Percentiles rank a stretch among this genome's conserved stretches.
These are phyloP conservation scores for Ustilago loliicola DNA, from an alignment of 1,284 basidiomycete species.

Conservation along the genomic window DNA sequence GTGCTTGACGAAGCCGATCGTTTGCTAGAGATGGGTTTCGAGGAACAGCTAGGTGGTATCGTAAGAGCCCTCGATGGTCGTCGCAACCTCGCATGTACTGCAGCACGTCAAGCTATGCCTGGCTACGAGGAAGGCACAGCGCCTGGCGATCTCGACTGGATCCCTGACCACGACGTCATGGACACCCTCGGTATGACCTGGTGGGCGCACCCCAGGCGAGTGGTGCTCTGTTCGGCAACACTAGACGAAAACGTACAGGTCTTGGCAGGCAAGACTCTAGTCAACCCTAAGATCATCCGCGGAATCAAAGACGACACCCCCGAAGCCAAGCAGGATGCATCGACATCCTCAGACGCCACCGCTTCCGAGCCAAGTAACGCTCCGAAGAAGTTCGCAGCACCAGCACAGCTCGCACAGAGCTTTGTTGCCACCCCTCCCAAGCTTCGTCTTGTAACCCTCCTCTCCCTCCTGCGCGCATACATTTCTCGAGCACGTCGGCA, in stretches of 20 bases:
- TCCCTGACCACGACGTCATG: constrained; percentile 48
- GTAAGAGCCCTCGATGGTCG: constrained; percentile 73
- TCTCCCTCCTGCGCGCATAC: constrained; percentile 80
- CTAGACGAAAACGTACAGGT: constrained; percentile 95
- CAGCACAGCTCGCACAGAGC: constrained; percentile 93
- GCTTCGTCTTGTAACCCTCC: constrained; percentile 87
- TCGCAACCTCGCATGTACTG: constrained; percentile 67
- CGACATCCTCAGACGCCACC: constrained; percentile 5
- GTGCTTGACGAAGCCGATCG: constrained; percentile 97
- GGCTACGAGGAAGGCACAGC: constrained; percentile 27
- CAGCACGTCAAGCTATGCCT: constrained; percentile 75
- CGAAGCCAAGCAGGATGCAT: constrained; percentile 6
- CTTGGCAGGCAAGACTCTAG: constrained; percentile 84
- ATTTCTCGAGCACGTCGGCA: constrained; percentile 73
- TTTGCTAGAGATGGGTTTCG: constrained; percentile 77
- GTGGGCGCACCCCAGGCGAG: constrained; percentile 76
- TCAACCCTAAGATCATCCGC: constrained; percentile 73
- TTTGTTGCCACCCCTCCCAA: constrained; percentile 93
- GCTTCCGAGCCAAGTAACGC: background rate
- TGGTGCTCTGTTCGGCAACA: constrained; percentile 95
- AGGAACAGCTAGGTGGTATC: constrained; percentile 78
- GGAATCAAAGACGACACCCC: constrained; percentile 47
- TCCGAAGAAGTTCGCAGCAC: constrained; percentile 82
- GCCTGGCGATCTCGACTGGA: constrained; percentile 25
- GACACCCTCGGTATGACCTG: constrained; percentile 64